Base-by-base conservation (phyloP, 495 filamentous ascomycete species). In the Xylaria grammica region DNA sequence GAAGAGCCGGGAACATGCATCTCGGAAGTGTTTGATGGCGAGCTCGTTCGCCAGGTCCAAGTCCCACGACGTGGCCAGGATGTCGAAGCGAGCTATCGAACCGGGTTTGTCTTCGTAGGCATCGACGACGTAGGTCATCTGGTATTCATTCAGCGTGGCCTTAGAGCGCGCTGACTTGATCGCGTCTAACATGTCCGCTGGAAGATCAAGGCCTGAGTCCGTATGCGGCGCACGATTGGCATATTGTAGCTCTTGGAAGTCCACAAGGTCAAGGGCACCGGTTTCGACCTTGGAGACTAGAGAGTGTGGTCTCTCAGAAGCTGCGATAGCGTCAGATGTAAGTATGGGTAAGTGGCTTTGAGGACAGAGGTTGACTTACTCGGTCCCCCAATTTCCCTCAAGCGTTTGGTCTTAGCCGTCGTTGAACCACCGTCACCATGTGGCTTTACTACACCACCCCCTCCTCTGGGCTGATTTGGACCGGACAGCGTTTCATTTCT, bases 1-100 rank as follows among this genome's bases (percentile, higher is more conserved):
- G n/a, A 53, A 36, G 17, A 11, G n/a, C n/a, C n/a, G 50, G 29
- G 50, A 53, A 11, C 30, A 53, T 19, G n/a, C n/a, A 34, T 53
- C 29, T 53, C 50, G 50, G 30, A 53, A 53, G n/a, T 53, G 50
- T 53, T 53, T 53, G 17, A 53, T 53, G 10, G 50, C 50, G 24
- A 53, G 50, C 50, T 53, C 50, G 50, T 53, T 53, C 29, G 50
- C 50, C 15, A 53, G 50, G 10, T 53, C 50, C 50, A 53, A 53
- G 50, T 53, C 50, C 29, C 6, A 22, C n/a, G 50, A 53, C 29
- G 30, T 34, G 15, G 50, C 50, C n/a, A 53, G 30, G 50, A 53
- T 53, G 8, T 53, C n/a, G 30, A 53, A 53, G 50, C n/a, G 50
- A 3, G 50, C 3, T 52, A 15, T 52, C 17, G 50, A 34, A 19